phyloP scores from a whole-genome alignment of 2,329 filamentous ascomycete genomes.

The Venturia carpophila region DNA sequence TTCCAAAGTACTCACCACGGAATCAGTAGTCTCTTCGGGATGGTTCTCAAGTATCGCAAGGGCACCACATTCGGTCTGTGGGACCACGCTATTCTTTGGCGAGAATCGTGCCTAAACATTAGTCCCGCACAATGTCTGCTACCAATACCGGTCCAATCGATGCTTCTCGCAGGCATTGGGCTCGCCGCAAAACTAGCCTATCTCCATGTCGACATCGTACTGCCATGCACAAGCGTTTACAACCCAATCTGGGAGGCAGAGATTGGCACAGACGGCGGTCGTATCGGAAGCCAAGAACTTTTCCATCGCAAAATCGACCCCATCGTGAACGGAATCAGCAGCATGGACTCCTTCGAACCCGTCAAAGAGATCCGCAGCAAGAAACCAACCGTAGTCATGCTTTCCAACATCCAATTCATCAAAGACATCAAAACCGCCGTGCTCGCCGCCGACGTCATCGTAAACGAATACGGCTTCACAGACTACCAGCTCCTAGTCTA shows the following conservation, averaged over 20 bases:
- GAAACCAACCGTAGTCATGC: slow-evolving; percentile 51
- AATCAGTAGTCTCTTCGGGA: slow-evolving; percentile 47
- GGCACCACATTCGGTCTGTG: slow-evolving; percentile 48
- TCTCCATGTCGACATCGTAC: slow-evolving; percentile 46
- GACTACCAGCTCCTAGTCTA: slow-evolving; percentile 53
- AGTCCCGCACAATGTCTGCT: slow-evolving; percentile 21
- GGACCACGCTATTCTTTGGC: slow-evolving; percentile 52
- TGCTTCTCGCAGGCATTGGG: slow-evolving; percentile 22
- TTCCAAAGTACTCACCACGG: slow-evolving; percentile 52
- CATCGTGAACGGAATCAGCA: slow-evolving; percentile 52
- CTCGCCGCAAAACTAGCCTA: slow-evolving; percentile 23
- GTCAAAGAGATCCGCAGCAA: slow-evolving; percentile 47
- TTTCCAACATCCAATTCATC: slow-evolving; percentile 46
- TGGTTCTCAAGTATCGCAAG: slow-evolving; percentile 49
- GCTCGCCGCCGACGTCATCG: slow-evolving; percentile 51
- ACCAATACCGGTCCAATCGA: slow-evolving; percentile 22
- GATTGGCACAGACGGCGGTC: slow-evolving; percentile 47
- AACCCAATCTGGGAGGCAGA: slow-evolving; percentile 53
- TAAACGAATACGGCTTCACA: slow-evolving; percentile 52
- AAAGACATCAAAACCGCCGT: slow-evolving; percentile 56
- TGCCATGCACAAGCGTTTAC: slow-evolving; percentile 51
- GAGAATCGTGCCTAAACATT: slow-evolving; percentile 32
- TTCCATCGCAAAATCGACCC: slow-evolving; percentile 51
- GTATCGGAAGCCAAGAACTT: slow-evolving; percentile 43
- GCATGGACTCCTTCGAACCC: slow-evolving; percentile 51